A percentile compares a stretch with the other conserved stretches of the same genome.
These are phyloP conservation scores for Fallopia convolvulus DNA, from an alignment of 148 eudicot genomes.

Conservation along the genomic window DNA sequence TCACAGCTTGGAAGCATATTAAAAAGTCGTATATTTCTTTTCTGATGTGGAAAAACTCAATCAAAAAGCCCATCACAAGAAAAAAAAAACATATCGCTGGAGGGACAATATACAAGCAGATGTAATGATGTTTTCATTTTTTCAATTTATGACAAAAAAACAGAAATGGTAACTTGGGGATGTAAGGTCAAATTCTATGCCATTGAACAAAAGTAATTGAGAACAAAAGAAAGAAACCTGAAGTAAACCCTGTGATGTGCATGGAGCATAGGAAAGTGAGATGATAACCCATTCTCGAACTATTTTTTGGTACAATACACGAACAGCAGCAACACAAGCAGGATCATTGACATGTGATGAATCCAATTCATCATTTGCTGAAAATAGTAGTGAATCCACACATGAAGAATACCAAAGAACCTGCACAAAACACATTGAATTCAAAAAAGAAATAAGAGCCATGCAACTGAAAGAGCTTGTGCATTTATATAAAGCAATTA, in stretches of 20 bases:
- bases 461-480: background rate
- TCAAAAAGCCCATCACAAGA: background rate
- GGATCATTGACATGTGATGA: conserved; percentile 88
- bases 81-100: background rate
- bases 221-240: conserved; percentile 48
- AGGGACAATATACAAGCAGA: background rate
- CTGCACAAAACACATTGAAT: conserved; percentile 36
- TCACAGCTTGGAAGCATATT: background rate
- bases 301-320: conserved; percentile 75
- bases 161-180: background rate
- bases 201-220: background rate
- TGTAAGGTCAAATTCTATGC: background rate
- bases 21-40: background rate
- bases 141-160: background rate
- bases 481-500: background rate
- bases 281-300: conserved; percentile 91
- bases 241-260: conserved; percentile 98
- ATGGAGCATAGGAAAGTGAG: conserved; percentile 96
- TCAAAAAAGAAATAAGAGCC: background rate
- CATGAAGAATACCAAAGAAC: conserved; percentile 90
- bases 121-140: background rate
- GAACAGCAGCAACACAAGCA: conserved; percentile 71
- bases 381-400: conserved; percentile 73
- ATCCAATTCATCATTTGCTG: conserved; percentile 72
- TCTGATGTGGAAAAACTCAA: background rate